Evolutionary conservation across 2,329 filamentous ascomycete species (phyloP), one percentile per base, ranked within the genome.

Genomic region (Fusarium hainanense): DNA sequence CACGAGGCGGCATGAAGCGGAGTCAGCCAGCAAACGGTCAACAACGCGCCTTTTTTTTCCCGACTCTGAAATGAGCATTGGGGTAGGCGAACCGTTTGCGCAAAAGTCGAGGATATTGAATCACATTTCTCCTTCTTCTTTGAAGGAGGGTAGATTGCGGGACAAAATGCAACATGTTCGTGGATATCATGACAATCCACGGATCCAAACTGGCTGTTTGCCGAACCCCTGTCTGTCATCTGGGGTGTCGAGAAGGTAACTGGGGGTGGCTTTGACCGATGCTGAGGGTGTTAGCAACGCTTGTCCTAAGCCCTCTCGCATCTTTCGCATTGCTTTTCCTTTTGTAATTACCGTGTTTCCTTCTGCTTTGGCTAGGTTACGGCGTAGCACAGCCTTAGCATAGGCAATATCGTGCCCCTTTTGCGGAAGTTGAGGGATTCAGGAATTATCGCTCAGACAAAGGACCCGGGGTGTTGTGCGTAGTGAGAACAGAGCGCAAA

Each of bases 1-100:
- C 67, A 69, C 67, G 67, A 59, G 42, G 48, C 52, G 54, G 63
- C 67, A 63, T 69, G 67, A 58, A 70, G 67, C 66, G 62, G 66
- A 69, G 62, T 58, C 66, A 58, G 56, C 67, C 62, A 69, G 63
- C 57, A 66, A 28, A 67, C 48, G 51, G 61, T 68, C 63, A 70
- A 63, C 67, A 54, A 58, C 48, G 60, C 58, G 40, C 37, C 57
- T 47, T 51, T 63, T 63, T 58, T 32, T 37, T 18, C 44, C 52
- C 41, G 23, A 55, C 40, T 58, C 41, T 58, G 14, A 14, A n/a
- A 41, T 37, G 54, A 49, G 46, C 54, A 49, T 44, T 68, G 58
- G 40, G 32, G 44, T 54, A 56, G 50, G 54, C 58, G 58, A 68
- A 54, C 67, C 50, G 58, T 43, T 59, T 44, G 51, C 54, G 46